Percentiles rank a stretch among this genome's conserved stretches.
Conservation (phyloP, 2,329 filamentous ascomycete genomes). For the Colletotrichum kahawae region DNA sequence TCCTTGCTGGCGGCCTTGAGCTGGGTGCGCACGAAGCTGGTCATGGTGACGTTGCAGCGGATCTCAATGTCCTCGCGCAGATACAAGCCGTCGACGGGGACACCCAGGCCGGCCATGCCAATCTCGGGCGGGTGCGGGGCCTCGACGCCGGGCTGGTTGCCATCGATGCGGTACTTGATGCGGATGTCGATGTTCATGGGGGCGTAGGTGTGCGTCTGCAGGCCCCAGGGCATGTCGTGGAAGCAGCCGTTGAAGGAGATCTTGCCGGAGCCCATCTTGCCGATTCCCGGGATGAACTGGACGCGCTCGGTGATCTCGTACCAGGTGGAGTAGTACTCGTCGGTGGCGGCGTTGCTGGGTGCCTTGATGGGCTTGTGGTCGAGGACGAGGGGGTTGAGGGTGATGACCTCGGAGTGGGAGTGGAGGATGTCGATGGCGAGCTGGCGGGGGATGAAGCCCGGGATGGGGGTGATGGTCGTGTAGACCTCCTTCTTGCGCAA, state of each 20-base stretch:
- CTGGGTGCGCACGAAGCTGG: slow-evolving; percentile 70
- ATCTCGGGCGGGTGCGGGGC: slow-evolving; percentile 66
- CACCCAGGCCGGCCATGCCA: slow-evolving; percentile 61
- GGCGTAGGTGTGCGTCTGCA: slow-evolving; percentile 75
- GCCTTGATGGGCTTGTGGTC: slow-evolving; percentile 67
- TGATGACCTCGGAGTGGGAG: slow-evolving; percentile 73
- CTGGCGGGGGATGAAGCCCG: slow-evolving; percentile 72
- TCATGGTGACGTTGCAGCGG: slow-evolving; percentile 69
- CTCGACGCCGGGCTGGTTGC: slow-evolving; percentile 71
- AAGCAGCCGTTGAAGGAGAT: slow-evolving; percentile 76
- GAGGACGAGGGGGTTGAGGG: slow-evolving; percentile 72
- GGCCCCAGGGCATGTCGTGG: slow-evolving; percentile 73
- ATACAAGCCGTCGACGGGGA: slow-evolving; percentile 69
- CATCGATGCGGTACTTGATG: slow-evolving; percentile 71
- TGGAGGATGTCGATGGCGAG: slow-evolving; percentile 76
- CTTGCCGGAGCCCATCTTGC: slow-evolving; percentile 67
- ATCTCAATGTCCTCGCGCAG: slow-evolving; percentile 75
- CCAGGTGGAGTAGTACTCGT: slow-evolving; percentile 77
- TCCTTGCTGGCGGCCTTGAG: slow-evolving; percentile 70
- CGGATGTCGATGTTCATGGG: slow-evolving; percentile 71
- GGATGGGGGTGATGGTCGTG: slow-evolving; percentile 73
- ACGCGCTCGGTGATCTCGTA: slow-evolving; percentile 75
- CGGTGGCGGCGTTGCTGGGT: slow-evolving; percentile 69
- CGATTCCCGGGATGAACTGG: slow-evolving; percentile 70
- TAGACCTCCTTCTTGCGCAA: slow-evolving; percentile 69